These are phyloP conservation scores for Chaetomidium leptoderma DNA, from an alignment of 495 filamentous ascomycete genomes.

Conservation along the genomic window DNA sequence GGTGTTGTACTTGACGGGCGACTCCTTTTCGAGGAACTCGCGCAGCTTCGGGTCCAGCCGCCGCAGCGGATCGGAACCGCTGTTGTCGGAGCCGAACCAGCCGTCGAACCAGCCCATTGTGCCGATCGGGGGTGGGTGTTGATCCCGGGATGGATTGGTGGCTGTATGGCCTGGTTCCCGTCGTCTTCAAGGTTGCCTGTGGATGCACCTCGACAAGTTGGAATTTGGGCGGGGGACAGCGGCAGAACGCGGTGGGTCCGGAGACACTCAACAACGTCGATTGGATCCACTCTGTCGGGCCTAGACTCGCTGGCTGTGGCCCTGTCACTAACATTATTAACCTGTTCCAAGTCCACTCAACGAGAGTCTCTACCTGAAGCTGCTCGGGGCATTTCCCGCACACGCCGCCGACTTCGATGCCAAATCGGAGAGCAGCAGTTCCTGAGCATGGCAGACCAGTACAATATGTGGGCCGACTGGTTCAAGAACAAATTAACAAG, in stretches of 20 bases:
- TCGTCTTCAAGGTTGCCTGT: too few species aligned
- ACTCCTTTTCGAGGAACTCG: slow-evolving; percentile 79
- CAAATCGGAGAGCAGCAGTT: not conserved
- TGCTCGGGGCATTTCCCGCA: too few species aligned
- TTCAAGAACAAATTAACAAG: not conserved
- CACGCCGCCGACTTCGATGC: too few species aligned
- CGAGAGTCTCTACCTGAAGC: too few species aligned
- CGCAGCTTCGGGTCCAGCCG: slow-evolving; percentile 80
- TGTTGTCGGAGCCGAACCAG: slow-evolving; percentile 34
- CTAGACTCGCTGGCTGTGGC: too few species aligned
- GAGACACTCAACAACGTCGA: too few species aligned
- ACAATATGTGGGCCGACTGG: not conserved
- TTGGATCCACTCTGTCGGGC: too few species aligned
- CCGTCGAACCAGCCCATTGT: slow-evolving; percentile 69
- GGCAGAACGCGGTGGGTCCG: slow-evolving; percentile 21
- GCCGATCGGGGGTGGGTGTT: not conserved
- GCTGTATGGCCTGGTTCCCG: too few species aligned
- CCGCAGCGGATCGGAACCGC: slow-evolving; percentile 63
- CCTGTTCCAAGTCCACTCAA: too few species aligned
- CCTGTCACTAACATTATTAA: too few species aligned
- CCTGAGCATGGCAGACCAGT: not conserved
- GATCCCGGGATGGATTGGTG: not conserved
- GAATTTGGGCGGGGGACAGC: slow-evolving; percentile 26
- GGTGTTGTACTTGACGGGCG: slow-evolving; percentile 64
- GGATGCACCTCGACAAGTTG: not conserved